A percentile compares a stretch with the other conserved stretches of the same genome.
phyloP scores from a whole-genome alignment of 768 basidiomycete species.

The Lactifluus hygrophoroides region DNA sequence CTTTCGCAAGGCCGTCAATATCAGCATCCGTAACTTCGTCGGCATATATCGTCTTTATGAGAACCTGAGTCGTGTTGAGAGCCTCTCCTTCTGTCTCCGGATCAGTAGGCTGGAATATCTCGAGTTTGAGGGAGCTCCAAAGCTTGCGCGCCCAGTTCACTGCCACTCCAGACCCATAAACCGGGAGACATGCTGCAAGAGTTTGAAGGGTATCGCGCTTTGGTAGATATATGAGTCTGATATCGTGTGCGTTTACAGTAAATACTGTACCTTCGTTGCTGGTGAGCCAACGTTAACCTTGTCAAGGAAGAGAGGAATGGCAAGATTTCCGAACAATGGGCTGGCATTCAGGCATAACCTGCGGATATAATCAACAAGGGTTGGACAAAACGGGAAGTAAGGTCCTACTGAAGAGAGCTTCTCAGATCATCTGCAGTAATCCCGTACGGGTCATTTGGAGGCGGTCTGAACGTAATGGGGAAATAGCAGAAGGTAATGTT shows the following conservation, averaged over 20 bases:
- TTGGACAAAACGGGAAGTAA: background rate
- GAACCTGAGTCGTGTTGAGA: slow-evolving; percentile 55
- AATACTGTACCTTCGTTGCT: slow-evolving; percentile 59
- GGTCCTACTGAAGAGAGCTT: slow-evolving; percentile 49
- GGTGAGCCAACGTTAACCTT: slow-evolving; percentile 81
- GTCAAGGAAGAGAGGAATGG: slow-evolving; percentile 83
- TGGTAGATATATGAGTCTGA: slow-evolving; percentile 4
- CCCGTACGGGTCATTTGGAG: slow-evolving; percentile 88
- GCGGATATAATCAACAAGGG: background rate
- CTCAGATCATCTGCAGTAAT: slow-evolving; percentile 86
- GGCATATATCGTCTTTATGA: slow-evolving; percentile 69
- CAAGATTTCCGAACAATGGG: slow-evolving; percentile 73
- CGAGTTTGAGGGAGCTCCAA: slow-evolving; percentile 89
- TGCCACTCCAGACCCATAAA: slow-evolving; percentile 64
- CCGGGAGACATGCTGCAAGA: slow-evolving; percentile 67
- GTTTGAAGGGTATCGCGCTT: slow-evolving; percentile 84
- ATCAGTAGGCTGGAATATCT: slow-evolving; percentile 95
- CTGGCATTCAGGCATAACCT: slow-evolving; percentile 72
- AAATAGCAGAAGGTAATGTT: slow-evolving; percentile 98
- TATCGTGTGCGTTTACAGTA: background rate
- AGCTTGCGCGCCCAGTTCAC: slow-evolving; percentile 60
- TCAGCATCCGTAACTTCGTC: slow-evolving; percentile 31
- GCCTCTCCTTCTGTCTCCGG: slow-evolving; percentile 63
- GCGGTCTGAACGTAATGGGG: slow-evolving; percentile 93
- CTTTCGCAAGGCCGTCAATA: slow-evolving; percentile 52